Base-by-base conservation (phyloP, 2,329 filamentous ascomycete genomes). In the Ophiocordyceps polyrhachis-furcata region DNA sequence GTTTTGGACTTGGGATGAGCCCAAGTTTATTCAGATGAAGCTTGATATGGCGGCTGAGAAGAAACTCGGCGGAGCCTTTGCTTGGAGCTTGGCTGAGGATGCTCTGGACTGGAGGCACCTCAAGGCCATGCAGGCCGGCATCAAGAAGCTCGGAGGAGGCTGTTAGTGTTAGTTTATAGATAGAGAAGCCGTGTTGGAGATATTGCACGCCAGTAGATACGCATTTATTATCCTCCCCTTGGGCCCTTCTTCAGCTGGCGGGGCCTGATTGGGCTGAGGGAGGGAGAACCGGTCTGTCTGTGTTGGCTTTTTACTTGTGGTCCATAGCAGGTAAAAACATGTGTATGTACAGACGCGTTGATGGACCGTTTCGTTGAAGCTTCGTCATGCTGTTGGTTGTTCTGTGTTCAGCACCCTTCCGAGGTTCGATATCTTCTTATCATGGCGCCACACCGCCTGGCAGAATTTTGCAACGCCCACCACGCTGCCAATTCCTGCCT, bases 1-100 rank as follows among this genome's bases (percentile, higher is more conserved):
- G 32, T 75, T 70, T 58, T 76, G 71, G 72, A 68, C 68, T 2
- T 75, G 68, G 68, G 73, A 76, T 44, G 73, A 66, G 0, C 57
- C 66, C 0, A 60, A 63, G n/a, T 56, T 69, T 1, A 68, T 76
- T 23, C 32, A 52, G 1, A 47, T 57, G 41, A 76, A 75, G 57
- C 68, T 73, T 1, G 52, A 63, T 1, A 66, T 71, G 40, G 58
- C 73, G 12, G 50, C 54, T 20, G 54, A 56, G 17, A 60, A 62
- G 46, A 56, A 56, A 0, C 52, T 74, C 1, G 70, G 69, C 4
- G 70, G 72, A 5, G 63, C 70, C 9, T 67, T 74, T 58, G 69
- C 67, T 0, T 76, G 71, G 71, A 68, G 65, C 32, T 52, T 76
- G 47, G 70, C 62, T 0, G 65, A 71, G 51, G 71, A 76, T 44